Conservation (phyloP, 2,329 filamentous ascomycete genomes). For the Colletotrichum agaves region DNA sequence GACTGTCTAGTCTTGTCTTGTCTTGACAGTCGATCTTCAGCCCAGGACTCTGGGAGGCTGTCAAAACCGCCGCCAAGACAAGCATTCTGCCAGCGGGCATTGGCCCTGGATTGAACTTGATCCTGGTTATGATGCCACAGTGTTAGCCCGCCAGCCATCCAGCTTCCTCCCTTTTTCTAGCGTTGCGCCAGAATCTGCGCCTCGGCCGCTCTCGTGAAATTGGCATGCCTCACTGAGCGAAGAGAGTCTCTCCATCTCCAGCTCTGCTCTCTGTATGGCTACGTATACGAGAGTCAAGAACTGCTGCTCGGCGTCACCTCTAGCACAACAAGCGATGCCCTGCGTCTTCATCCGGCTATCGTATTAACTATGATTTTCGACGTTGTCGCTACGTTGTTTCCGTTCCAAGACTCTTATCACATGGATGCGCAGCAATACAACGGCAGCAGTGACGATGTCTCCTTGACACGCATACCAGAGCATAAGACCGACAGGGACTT, state of each 20-base stretch:
- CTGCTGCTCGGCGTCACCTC: too few species aligned
- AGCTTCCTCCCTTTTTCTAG: constrained; percentile 23
- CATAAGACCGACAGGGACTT: constrained; percentile 9
- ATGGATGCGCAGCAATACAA: too few species aligned
- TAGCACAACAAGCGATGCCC: too few species aligned
- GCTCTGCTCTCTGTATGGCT: constrained; percentile 8
- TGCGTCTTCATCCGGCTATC: too few species aligned
- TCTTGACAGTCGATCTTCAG: constrained; percentile 19
- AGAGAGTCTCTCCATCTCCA: neutral
- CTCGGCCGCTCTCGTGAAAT: constrained; percentile 22
- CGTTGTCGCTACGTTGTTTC: too few species aligned
- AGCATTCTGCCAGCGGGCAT: constrained; percentile 33
- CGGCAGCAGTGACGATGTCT: neutral
- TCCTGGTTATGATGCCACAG: constrained; percentile 24
- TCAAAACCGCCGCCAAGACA: constrained; percentile 34
- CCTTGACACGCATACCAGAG: constrained; percentile 1
- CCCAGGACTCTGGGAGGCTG: constrained; percentile 31
- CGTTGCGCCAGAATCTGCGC: constrained; percentile 21
- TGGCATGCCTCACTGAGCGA: neutral
- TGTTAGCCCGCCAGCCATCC: constrained; percentile 11
- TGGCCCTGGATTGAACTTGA: constrained; percentile 14
- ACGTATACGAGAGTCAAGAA: neutral
- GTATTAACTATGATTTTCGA: too few species aligned
- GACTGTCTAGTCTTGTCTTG: constrained; percentile 24
- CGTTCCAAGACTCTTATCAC: too few species aligned